Evolutionary conservation across 306 rosid species (phyloP).

Genomic region (Malus domestica): DNA sequence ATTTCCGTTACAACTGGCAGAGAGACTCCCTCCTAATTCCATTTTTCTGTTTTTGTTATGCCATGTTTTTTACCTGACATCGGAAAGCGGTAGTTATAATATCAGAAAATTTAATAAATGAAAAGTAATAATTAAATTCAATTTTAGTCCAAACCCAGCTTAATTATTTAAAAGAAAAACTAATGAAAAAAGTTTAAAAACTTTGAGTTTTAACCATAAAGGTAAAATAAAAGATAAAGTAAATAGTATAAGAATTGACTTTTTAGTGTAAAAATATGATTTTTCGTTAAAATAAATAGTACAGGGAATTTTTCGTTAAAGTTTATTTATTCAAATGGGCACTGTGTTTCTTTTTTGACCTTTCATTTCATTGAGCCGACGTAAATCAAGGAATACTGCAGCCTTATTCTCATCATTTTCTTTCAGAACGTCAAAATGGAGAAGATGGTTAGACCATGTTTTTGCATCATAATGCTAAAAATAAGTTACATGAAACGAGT

Average conservation of each 20-base stretch:
- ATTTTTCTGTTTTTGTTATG: no score
- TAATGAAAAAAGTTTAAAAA: no score
- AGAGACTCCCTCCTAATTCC: no score
- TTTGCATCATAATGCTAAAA: neutral
- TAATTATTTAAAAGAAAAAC: neutral
- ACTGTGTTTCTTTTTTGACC: neutral
- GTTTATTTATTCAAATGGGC: neutral
- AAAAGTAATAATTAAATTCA: neutral
- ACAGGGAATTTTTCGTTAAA: no score
- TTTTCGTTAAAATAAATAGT: no score
- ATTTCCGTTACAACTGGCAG: no score
- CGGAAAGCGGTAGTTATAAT: neutral
- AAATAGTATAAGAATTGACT: no score
- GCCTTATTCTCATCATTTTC: neutral
- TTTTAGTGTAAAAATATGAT: no score
- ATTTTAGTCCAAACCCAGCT: neutral
- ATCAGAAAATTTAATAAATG: neutral
- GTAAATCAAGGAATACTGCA: neutral
- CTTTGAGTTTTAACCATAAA: no score
- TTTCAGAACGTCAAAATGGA: no score
- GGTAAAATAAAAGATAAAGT: no score
- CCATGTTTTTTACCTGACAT: neutral
- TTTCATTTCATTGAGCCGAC: neutral
- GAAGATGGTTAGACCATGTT: neutral
- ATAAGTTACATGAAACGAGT: no score